phyloP scores from a whole-genome alignment of 1,284 basidiomycete genomes.

The Sparassis latifolia region DNA sequence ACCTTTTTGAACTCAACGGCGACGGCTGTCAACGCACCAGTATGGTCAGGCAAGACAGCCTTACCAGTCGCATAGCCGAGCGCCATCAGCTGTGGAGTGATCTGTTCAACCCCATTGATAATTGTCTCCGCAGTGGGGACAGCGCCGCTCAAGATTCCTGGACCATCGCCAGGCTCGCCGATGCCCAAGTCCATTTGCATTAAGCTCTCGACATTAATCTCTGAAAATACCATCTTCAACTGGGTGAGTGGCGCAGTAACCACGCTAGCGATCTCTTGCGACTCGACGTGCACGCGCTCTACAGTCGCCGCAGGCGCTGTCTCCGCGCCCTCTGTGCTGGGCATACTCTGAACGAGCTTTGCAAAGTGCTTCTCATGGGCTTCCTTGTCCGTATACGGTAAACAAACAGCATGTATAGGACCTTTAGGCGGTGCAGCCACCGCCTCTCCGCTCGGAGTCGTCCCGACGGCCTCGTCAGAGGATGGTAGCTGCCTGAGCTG shows the following conservation, averaged over 20 bases:
- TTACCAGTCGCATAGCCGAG: constrained; percentile 70
- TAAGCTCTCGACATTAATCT: constrained; percentile 55
- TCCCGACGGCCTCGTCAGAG: constrained; percentile 15
- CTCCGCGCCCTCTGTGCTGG: neutral
- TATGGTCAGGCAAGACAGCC: constrained; percentile 61
- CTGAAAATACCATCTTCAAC: constrained; percentile 42
- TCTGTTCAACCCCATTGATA: constrained; percentile 55
- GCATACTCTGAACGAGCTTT: constrained; percentile 15
- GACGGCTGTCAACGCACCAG: constrained; percentile 29
- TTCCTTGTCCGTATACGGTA: constrained; percentile 54
- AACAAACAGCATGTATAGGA: constrained; percentile 74
- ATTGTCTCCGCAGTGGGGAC: constrained; percentile 69
- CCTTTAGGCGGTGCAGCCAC: constrained; percentile 20
- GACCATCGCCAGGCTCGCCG: constrained; percentile 46
- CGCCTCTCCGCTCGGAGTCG: constrained; percentile 14
- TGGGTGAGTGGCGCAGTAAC: constrained; percentile 44
- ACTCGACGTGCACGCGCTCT: constrained; percentile 3
- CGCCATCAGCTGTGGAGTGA: constrained; percentile 72
- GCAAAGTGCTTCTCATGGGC: constrained; percentile 50
- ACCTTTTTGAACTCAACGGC: too few species aligned
- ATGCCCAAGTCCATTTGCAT: constrained; percentile 51
- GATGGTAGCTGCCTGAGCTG: constrained; percentile 48
- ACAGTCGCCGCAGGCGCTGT: constrained; percentile 2
- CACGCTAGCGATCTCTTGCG: constrained; percentile 29
- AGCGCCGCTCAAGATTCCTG: constrained; percentile 63